phyloP scores from a whole-genome alignment of 768 basidiomycete species.

The Leccinum disarticulatum region DNA sequence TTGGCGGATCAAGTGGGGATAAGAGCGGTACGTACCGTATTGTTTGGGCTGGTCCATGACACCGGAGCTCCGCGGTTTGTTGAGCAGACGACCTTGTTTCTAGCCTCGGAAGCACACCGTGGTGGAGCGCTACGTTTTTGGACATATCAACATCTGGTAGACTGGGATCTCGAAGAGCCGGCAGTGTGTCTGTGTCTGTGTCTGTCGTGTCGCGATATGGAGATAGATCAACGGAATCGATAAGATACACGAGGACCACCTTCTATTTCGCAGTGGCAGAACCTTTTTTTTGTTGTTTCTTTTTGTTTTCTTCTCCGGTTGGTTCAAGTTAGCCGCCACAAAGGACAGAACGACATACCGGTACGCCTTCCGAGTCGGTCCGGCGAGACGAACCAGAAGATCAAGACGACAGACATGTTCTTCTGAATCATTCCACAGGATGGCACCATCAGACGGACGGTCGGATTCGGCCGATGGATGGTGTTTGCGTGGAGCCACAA shows the following conservation, averaged over 20 bases:
- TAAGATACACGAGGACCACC: conserved; percentile 19
- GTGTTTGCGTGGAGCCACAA: not conserved
- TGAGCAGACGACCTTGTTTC: not conserved
- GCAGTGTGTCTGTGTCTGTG: not conserved
- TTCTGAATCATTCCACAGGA: not conserved
- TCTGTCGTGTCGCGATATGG: conserved; percentile 1
- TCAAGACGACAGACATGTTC: conserved; percentile 2
- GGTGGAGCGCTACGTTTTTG: conserved; percentile 11
- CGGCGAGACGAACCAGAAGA: conserved; percentile 2
- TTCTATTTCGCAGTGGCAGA: not conserved
- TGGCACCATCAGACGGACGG: not conserved
- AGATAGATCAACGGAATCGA: conserved; percentile 20
- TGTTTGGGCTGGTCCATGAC: conserved; percentile 1
- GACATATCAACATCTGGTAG: conserved; percentile 2
- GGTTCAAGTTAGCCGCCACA: not conserved
- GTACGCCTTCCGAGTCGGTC: not conserved
- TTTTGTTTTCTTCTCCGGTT: not conserved
- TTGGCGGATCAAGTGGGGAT: conserved; percentile 21
- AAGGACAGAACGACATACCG: not conserved
- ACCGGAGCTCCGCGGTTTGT: conserved; percentile 34
- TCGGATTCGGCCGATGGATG: not conserved
- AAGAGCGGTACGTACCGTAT: conserved; percentile 20
- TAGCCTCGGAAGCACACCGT: conserved; percentile 3
- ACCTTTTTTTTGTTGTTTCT: not conserved
- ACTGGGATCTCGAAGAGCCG: conserved; percentile 14